phyloP scores from a whole-genome alignment of 2,329 filamentous ascomycete species.

The Talaromyces sp. region DNA sequence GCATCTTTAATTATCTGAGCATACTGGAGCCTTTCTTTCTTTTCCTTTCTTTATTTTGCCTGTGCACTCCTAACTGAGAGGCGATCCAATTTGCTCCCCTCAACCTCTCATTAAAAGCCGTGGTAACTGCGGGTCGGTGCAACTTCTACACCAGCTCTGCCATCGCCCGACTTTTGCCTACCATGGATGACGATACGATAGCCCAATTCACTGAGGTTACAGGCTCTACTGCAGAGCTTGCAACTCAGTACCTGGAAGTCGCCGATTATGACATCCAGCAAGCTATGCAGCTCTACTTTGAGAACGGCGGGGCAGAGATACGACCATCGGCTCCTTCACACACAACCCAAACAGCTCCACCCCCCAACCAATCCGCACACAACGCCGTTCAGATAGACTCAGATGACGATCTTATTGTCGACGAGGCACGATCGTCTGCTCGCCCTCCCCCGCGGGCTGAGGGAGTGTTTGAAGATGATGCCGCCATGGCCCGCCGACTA shows the following conservation, averaged over 20 bases:
- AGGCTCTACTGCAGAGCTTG: slow-evolving; percentile 65
- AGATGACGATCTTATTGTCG: slow-evolving; percentile 55
- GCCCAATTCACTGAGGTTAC: slow-evolving; percentile 79
- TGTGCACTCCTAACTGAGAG: not conserved
- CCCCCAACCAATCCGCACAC: slow-evolving; percentile 44
- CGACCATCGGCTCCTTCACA: slow-evolving; percentile 36
- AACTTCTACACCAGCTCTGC: not conserved
- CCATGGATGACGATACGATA: slow-evolving; percentile 66
- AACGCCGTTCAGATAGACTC: slow-evolving; percentile 65
- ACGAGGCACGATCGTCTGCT: slow-evolving; percentile 21
- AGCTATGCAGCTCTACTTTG: slow-evolving; percentile 85
- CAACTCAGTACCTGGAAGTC: slow-evolving; percentile 76
- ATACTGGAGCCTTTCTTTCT: not conserved
- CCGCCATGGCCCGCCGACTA: slow-evolving; percentile 81
- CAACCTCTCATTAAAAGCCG: not conserved
- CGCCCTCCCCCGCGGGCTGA: slow-evolving; percentile 30
- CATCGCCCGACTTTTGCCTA: slow-evolving; percentile 13
- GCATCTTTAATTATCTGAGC: not conserved
- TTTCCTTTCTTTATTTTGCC: too few species aligned
- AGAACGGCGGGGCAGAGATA: slow-evolving; percentile 64
- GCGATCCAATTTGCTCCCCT: not conserved
- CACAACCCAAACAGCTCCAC: slow-evolving; percentile 23
- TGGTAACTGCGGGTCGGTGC: not conserved
- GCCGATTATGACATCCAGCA: slow-evolving; percentile 79
- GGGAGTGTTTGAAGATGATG: slow-evolving; percentile 74